Conservation (phyloP, 495 filamentous ascomycete genomes). For the Xylaria bambusicola region DNA sequence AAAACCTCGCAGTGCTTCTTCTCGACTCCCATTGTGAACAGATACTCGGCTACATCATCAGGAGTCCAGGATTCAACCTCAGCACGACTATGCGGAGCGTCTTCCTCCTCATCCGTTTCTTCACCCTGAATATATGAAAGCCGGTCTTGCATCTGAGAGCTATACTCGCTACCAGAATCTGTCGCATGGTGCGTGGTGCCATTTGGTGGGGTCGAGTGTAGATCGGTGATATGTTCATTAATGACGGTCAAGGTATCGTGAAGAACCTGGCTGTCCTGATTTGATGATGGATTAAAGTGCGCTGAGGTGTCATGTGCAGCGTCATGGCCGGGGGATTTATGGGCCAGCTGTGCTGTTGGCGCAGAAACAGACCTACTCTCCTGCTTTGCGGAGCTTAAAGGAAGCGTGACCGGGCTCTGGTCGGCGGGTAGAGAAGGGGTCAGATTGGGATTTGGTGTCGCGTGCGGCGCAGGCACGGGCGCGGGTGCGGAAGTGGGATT, state of each 20-base stretch:
- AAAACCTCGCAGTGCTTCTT: constrained; percentile 88
- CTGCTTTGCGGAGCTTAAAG: constrained; percentile 42
- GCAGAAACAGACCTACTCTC: constrained; percentile 25
- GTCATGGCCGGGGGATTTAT: constrained; percentile 25
- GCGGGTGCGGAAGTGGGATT: neutral
- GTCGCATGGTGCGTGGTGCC: constrained; percentile 57
- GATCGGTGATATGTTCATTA: constrained; percentile 95
- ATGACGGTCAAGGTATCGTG: constrained; percentile 97
- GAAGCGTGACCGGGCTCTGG: constrained; percentile 37
- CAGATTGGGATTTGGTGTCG: constrained; percentile 20
- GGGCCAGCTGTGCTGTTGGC: constrained; percentile 22
- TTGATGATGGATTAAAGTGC: constrained; percentile 35
- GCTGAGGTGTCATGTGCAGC: constrained; percentile 16
- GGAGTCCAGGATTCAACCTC: constrained; percentile 77
- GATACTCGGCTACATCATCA: constrained; percentile 76
- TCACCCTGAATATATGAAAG: constrained; percentile 89
- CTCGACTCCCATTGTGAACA: constrained; percentile 81
- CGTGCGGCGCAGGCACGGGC: constrained; percentile 40
- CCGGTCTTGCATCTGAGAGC: constrained; percentile 71
- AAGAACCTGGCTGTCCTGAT: constrained; percentile 77
- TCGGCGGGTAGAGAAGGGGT: constrained; percentile 21
- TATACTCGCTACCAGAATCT: constrained; percentile 89
- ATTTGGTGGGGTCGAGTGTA: constrained; percentile 68
- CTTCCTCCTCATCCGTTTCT: constrained; percentile 75
- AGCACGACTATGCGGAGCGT: constrained; percentile 55